phyloP scores from a whole-genome alignment of 345 rosid genomes.

The Citrus glauca region DNA sequence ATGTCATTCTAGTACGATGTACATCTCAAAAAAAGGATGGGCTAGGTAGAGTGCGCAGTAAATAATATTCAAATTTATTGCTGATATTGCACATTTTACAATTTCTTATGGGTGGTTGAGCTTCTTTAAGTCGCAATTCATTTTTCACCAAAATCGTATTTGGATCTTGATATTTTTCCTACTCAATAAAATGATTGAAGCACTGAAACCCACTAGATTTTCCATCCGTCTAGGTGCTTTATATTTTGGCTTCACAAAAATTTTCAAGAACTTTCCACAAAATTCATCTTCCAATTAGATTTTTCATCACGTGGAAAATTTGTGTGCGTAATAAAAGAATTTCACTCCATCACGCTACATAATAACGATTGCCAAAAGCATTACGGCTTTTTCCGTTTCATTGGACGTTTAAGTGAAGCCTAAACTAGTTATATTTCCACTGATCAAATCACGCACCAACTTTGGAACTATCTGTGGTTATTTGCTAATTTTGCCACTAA shows the following conservation, averaged over 20 bases:
- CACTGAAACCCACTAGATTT: neutral
- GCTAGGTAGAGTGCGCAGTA: no score
- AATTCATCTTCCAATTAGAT: neutral
- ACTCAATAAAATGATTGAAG: neutral
- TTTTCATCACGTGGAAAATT: neutral
- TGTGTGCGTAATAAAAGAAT: neutral
- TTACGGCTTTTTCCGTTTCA: neutral
- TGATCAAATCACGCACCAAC: neutral
- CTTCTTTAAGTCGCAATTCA: neutral
- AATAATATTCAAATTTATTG: no score
- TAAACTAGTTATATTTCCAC: neutral
- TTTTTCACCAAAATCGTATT: neutral
- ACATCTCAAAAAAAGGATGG: neutral
- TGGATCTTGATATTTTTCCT: neutral
- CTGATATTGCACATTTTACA: no score
- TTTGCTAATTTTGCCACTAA: neutral
- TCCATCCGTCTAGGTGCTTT: neutral
- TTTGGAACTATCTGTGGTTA: neutral
- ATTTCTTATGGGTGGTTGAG: neutral
- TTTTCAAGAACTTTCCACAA: neutral
- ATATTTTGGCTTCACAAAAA: neutral
- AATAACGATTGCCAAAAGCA: neutral
- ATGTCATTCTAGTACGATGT: neutral
- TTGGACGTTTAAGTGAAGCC: neutral
- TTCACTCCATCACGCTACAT: neutral